Base-by-base conservation (phyloP, 2,329 filamentous ascomycete genomes). In the Zymoseptoria tritici region DNA sequence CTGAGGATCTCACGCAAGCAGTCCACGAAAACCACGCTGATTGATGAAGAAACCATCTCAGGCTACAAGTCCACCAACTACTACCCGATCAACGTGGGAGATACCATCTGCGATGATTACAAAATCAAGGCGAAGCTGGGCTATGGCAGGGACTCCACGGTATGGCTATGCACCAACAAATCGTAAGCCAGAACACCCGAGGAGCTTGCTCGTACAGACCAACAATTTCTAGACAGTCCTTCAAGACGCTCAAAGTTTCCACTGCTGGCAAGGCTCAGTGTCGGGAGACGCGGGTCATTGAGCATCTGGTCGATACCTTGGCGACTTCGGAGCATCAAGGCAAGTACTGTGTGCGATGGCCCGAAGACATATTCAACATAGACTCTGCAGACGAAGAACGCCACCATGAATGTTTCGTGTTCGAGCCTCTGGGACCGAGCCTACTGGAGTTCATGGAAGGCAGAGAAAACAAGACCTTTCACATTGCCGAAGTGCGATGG, bases 41-140 rank as follows among this genome's bases (percentile, higher is more conserved):
- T 51, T 19, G 49, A 51, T 22, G 49, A 51, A 51, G 49, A 51
- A 51, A 20, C 21, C 21, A 20, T 51, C 19, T 51, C 49, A 9
- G 49, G n/a, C 19, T 51, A 16, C 21, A 9, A 22, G 9, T 9
- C 49, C 9, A 13, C 49, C 19, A 19, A 22, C 49, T 51, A 51
- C 21, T 51, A 20, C n/a, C 49, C 49, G n/a, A n/a, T 51, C 49
- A 51, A 51, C 4, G 9, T 22, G 49, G 73, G 74, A 11, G 57
- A 75, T n/a, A 52, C 73, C 0, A 60, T 74, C 52, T 24, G 69
- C 6, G 52, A 52, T 2, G 68, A 64, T n/a, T 78, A 76, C 61
- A 69, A 73, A 56, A 65, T 76, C 50, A 65, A 77, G 9, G 70
- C 69, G 49, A 79, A 79, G 62, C 68, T 79, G 9, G 77, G 77